phyloP scores from a whole-genome alignment of 1,284 basidiomycete species.

The Phellopilus nigrolimitatus region DNA sequence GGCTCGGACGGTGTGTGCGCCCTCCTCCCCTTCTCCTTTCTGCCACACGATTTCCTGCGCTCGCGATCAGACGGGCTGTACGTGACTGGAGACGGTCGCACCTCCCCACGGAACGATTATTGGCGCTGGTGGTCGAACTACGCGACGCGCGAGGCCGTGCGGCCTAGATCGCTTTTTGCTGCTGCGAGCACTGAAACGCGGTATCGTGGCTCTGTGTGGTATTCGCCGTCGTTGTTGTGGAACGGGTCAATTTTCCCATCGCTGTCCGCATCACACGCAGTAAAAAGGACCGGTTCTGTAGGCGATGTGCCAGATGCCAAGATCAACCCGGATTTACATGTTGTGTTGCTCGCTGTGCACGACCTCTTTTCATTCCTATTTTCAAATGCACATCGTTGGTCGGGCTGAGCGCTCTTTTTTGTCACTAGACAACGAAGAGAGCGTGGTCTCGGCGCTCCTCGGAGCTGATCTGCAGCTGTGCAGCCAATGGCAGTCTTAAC shows the following conservation, averaged over 20 bases:
- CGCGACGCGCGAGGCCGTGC: constrained; percentile 15
- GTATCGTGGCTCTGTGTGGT: constrained; percentile 1
- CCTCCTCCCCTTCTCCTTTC: constrained; percentile 8
- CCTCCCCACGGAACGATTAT: constrained; percentile 10
- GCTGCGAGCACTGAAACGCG: constrained; percentile 12
- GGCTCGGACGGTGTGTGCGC: neutral
- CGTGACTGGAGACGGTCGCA: constrained; percentile 5
- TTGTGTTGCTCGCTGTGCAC: neutral
- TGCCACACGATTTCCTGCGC: neutral
- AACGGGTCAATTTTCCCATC: constrained; percentile 8
- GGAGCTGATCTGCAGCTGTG: constrained; percentile 2
- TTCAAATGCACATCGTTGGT: neutral
- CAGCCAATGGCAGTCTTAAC: too few species aligned
- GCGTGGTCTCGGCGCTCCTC: neutral
- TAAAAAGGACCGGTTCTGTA: neutral
- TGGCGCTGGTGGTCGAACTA: constrained; percentile 15
- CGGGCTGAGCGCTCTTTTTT: neutral
- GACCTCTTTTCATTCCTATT: neutral
- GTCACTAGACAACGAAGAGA: neutral
- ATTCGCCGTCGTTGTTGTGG: constrained; percentile 1
- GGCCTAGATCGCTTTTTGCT: constrained; percentile 15
- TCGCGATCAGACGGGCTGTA: neutral
- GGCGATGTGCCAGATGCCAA: neutral
- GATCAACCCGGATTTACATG: constrained; percentile 11
- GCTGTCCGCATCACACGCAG: neutral